A percentile compares a stretch with the other conserved stretches of the same genome.
Conservation (phyloP, 495 filamentous ascomycete genomes). For the Podospora didyma region DNA sequence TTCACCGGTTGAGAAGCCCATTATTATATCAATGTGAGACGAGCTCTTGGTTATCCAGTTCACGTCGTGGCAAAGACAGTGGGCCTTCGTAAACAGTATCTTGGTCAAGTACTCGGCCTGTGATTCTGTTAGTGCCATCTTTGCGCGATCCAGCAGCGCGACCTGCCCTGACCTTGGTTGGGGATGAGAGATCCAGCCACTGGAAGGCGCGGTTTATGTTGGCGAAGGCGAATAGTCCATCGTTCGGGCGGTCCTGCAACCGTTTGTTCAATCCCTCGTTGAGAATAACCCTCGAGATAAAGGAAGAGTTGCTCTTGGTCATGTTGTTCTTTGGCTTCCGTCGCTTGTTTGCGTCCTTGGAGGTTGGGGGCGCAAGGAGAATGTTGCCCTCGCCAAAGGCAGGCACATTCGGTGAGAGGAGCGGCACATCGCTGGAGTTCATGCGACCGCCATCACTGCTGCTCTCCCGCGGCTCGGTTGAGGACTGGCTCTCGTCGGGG, state of each 20-base stretch:
- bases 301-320: constrained; percentile 95
- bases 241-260: constrained; percentile 68
- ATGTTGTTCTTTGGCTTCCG: constrained; percentile 97
- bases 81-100: constrained; percentile 92
- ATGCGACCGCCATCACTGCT: constrained; percentile 38
- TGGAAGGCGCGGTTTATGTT: constrained; percentile 94
- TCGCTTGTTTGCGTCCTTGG: constrained; percentile 75
- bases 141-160: background rate
- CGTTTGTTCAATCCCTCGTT: constrained; percentile 77
- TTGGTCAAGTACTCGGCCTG: constrained; percentile 86
- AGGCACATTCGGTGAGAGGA: constrained; percentile 46
- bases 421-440: constrained; percentile 36
- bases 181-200: constrained; percentile 55
- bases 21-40: constrained; percentile 81
- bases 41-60: constrained; percentile 76
- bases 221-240: constrained; percentile 85
- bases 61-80: constrained; percentile 91
- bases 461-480: constrained; percentile 50
- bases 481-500: constrained; percentile 57
- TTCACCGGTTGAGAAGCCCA: constrained; percentile 93
- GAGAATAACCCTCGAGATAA: constrained; percentile 90
- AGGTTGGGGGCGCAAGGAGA: constrained; percentile 52
- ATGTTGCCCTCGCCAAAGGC: constrained; percentile 87
- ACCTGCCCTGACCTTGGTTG: constrained; percentile 46
- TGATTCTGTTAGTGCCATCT: constrained; percentile 19